phyloP scores from a whole-genome alignment of 2,329 filamentous ascomycete genomes.

The Coleophoma crateriformis region DNA sequence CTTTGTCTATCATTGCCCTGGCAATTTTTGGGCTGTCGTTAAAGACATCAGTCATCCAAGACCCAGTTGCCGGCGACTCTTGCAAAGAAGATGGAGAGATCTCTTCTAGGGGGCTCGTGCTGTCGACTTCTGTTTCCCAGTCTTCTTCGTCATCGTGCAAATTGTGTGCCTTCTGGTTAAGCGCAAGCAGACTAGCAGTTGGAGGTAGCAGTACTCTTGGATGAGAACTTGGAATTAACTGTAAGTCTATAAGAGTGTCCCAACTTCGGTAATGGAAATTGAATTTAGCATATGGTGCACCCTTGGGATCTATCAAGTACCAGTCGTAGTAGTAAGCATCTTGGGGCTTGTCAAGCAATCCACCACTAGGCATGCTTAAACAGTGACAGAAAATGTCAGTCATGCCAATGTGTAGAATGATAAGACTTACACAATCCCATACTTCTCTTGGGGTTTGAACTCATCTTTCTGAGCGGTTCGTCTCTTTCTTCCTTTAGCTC shows the following conservation, averaged over 20 bases:
- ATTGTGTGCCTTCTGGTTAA: constrained; percentile 6
- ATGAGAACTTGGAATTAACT: constrained; percentile 31
- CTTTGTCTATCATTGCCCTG: not conserved
- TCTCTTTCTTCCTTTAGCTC: constrained; percentile 41
- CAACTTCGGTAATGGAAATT: constrained; percentile 51
- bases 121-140: not conserved
- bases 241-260: constrained; percentile 40
- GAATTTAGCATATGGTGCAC: constrained; percentile 47
- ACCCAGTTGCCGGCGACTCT: constrained; percentile 2
- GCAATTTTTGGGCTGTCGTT: constrained; percentile 8
- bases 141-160: constrained; percentile 7
- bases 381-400: not conserved
- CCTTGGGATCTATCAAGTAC: constrained; percentile 42
- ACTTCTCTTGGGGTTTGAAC: constrained; percentile 42
- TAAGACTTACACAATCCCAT: constrained; percentile 46
- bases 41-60: constrained; percentile 13
- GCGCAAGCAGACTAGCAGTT: constrained; percentile 13
- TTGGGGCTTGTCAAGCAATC: constrained; percentile 45
- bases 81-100: not conserved
- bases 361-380: constrained; percentile 44
- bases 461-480: constrained; percentile 34
- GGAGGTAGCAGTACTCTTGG: constrained; percentile 10
- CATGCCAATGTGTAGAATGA: constrained; percentile 1
- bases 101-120: not conserved
- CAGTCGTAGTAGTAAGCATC: constrained; percentile 47